These are phyloP conservation scores for Neltuma alba DNA, from an alignment of 306 rosid genomes.

Conservation along the genomic window DNA sequence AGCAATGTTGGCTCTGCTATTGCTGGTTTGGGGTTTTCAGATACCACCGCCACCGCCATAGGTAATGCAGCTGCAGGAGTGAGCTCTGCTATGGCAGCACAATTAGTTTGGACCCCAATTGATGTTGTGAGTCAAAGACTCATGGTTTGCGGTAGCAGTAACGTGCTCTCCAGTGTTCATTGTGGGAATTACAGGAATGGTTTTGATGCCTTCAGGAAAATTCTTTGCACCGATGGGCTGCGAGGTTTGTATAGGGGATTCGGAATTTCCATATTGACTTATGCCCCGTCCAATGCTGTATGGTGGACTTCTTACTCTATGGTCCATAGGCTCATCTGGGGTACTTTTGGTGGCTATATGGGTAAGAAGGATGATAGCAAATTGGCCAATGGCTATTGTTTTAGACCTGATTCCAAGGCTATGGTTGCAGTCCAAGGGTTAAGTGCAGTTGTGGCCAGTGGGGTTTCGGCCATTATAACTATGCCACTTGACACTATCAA, in stretches of 20 bases:
- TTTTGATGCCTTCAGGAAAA: slow-evolving; percentile 80
- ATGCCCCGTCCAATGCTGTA: slow-evolving; percentile 96
- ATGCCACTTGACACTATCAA: slow-evolving; percentile 92
- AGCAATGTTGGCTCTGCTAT: slow-evolving; percentile 74
- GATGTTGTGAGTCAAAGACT: slow-evolving; percentile 95
- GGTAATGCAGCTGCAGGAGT: slow-evolving; percentile 88
- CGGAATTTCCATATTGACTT: slow-evolving; percentile 83
- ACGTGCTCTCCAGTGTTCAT: slow-evolving; percentile 46
- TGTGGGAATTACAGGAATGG: slow-evolving; percentile 72
- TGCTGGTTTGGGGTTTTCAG: slow-evolving; percentile 69
- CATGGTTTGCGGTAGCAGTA: slow-evolving; percentile 57
- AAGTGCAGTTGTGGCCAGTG: slow-evolving; percentile 92
- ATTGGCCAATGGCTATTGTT: slow-evolving; percentile 35
- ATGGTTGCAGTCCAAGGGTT: slow-evolving; percentile 75
- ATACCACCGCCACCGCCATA: slow-evolving; percentile 65
- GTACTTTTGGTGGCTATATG: slow-evolving; percentile 61
- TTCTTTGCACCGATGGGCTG: slow-evolving; percentile 70
- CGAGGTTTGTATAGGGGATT: slow-evolving; percentile 91
- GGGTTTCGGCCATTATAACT: slow-evolving; percentile 83
- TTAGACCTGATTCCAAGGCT: slow-evolving; percentile 65
- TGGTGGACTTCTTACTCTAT: slow-evolving; percentile 99
- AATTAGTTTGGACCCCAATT: slow-evolving; percentile 92
- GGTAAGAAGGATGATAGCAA: slow-evolving; percentile 49
- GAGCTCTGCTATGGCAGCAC: slow-evolving; percentile 92
- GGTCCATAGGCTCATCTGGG: slow-evolving; percentile 75